Evolutionary conservation across 1,284 basidiomycete species (phyloP).

Genomic region (Naganishia sp.): DNA sequence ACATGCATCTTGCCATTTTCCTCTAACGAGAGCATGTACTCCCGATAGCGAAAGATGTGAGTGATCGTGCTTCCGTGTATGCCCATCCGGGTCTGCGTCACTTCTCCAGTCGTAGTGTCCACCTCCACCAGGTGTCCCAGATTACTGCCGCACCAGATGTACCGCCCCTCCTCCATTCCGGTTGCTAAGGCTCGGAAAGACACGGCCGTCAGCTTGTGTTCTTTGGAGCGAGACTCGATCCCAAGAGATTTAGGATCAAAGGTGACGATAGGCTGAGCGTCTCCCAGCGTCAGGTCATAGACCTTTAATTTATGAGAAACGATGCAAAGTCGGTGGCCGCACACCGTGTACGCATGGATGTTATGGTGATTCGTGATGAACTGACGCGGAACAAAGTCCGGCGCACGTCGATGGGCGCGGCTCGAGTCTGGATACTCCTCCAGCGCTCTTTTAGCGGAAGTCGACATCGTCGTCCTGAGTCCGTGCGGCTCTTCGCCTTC

Average conservation of each 20-base stretch:
- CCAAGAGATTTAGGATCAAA: constrained; percentile 64
- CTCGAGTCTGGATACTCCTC: constrained; percentile 79
- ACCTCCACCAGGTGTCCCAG: constrained; percentile 82
- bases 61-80: constrained; percentile 69
- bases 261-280: constrained; percentile 52
- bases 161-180: constrained; percentile 54
- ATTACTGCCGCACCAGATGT: constrained; percentile 82
- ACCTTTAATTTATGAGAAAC: constrained; percentile 67
- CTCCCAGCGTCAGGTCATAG: constrained; percentile 51
- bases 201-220: constrained; percentile 70
- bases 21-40: constrained; percentile 74
- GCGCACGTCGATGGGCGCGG: constrained; percentile 76
- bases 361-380: constrained; percentile 45
- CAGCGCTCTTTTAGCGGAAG: constrained; percentile 43
- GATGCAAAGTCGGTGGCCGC: constrained; percentile 66
- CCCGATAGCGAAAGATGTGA: constrained; percentile 69
- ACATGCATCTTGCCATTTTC: constrained; percentile 78
- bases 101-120: constrained; percentile 64
- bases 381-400: constrained; percentile 56
- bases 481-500: constrained; percentile 18
- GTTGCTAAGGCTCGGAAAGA: constrained; percentile 67
- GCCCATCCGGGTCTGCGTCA: constrained; percentile 62
- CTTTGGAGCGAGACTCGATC: constrained; percentile 61
- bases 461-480: constrained; percentile 13
- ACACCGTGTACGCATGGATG: constrained; percentile 61